Conservation (phyloP, 805 yeast genomes). For the Candida sithepensis region DNA sequence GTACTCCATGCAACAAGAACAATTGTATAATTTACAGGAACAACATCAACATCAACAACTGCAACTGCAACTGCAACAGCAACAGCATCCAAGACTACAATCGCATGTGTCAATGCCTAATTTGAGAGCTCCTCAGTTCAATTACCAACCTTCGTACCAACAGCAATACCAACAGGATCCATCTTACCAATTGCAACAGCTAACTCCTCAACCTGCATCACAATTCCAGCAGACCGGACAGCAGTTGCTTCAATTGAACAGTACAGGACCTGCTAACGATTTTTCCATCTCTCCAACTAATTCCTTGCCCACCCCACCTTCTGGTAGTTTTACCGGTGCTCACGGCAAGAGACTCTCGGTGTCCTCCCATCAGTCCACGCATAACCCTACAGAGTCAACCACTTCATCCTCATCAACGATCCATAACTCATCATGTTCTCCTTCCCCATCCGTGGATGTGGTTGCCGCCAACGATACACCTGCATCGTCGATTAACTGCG, state of each 20-base stretch:
- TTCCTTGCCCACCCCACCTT: background rate
- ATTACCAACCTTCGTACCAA: background rate
- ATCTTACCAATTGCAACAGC: slow-evolving; percentile 1
- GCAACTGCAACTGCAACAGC: too few relatives aligned
- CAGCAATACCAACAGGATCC: slow-evolving; percentile 2
- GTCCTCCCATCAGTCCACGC: slow-evolving; percentile 11
- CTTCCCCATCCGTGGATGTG: slow-evolving; percentile 20
- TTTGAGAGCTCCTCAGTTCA: slow-evolving; percentile 5
- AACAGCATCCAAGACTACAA: background rate
- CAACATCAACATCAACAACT: background rate
- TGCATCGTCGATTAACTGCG: slow-evolving; percentile 20
- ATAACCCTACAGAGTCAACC: slow-evolving; percentile 12
- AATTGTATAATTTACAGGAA: background rate
- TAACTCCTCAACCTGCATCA: slow-evolving; percentile 1
- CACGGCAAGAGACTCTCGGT: slow-evolving; percentile 5
- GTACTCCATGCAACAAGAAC: background rate
- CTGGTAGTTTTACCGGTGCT: background rate
- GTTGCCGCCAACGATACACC: slow-evolving; percentile 15
- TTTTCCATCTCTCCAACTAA: slow-evolving; percentile 4
- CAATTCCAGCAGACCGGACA: background rate
- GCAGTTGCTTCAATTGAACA: background rate
- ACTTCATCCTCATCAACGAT: slow-evolving; percentile 13
- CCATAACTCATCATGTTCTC: slow-evolving; percentile 17
- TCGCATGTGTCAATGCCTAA: slow-evolving; percentile 13
- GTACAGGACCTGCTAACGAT: background rate